Evolutionary conservation across 208 protist species (phyloP).

Genomic region (Trypanosoma melophagium): DNA sequence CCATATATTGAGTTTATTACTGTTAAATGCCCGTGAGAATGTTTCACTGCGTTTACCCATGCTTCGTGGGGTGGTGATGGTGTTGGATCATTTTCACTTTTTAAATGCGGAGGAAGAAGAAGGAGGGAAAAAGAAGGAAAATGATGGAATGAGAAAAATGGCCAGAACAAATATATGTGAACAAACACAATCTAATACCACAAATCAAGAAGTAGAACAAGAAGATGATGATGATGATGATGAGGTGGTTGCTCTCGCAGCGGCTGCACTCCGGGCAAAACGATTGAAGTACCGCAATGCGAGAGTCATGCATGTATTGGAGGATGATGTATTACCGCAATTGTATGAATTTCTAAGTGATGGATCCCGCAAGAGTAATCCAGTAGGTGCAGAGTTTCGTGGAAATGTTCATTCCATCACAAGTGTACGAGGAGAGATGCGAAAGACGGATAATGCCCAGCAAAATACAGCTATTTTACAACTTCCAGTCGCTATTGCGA

Average conservation of each 20-base stretch:
- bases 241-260: conserved; percentile 31
- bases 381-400: conserved; percentile 31
- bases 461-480: conserved; percentile 62
- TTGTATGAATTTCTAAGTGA: conserved; percentile 75
- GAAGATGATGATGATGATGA: conserved; percentile 49
- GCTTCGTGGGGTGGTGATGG: conserved; percentile 84
- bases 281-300: conserved; percentile 51
- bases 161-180: not conserved
- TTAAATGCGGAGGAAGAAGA: conserved; percentile 49
- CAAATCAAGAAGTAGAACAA: conserved; percentile 10
- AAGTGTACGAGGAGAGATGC: conserved; percentile 56
- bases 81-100: conserved; percentile 87
- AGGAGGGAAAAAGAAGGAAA: conserved; percentile 18
- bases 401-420: conserved; percentile 66
- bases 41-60: conserved; percentile 69
- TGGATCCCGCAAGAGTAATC: conserved; percentile 28
- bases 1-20: conserved; percentile 76
- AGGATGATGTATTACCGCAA: conserved; percentile 85
- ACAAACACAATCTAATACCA: not conserved
- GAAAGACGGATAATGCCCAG: conserved; percentile 55
- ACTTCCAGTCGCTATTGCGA: conserved; percentile 84
- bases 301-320: conserved; percentile 69
- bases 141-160: not conserved
- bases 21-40: conserved; percentile 75
- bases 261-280: conserved; percentile 37